phyloP scores from a whole-genome alignment of 768 basidiomycete genomes.

The Russula vinacea region DNA sequence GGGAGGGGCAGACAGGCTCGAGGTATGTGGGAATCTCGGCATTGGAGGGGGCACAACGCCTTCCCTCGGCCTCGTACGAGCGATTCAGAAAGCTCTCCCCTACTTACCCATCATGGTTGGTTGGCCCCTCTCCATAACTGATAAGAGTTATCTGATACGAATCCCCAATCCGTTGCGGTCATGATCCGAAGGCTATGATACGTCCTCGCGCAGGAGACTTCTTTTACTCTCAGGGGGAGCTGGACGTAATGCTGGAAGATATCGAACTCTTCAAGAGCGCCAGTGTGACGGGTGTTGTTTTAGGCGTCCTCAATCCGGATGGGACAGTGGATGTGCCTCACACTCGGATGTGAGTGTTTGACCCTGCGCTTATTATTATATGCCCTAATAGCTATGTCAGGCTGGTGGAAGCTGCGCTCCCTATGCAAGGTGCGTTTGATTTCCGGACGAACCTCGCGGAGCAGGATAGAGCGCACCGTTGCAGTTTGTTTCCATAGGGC shows the following conservation, averaged over 20 bases:
- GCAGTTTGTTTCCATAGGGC: conserved; percentile 78
- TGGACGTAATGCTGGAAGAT: conserved; percentile 74
- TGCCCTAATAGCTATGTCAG: conserved; percentile 35
- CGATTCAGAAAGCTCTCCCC: conserved; percentile 49
- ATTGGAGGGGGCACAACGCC: conserved; percentile 82
- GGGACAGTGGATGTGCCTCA: conserved; percentile 59
- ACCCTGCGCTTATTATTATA: background rate
- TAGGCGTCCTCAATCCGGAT: conserved; percentile 56
- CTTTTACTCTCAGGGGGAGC: conserved; percentile 61
- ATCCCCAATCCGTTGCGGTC: background rate
- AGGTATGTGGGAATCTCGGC: conserved; percentile 67
- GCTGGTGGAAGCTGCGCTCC: conserved; percentile 54
- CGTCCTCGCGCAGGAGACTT: conserved; percentile 56
- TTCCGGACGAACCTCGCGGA: background rate
- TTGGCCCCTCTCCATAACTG: conserved; percentile 19
- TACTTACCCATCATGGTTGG: conserved; percentile 65
- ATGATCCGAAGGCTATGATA: conserved; percentile 61
- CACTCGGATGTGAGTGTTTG: conserved; percentile 49
- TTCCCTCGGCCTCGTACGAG: conserved; percentile 65
- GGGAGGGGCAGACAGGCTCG: conserved; percentile 74
- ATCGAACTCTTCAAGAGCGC: conserved; percentile 56
- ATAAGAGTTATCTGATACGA: background rate
- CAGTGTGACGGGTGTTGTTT: conserved; percentile 62
- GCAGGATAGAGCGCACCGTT: background rate
- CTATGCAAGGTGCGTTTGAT: conserved; percentile 54